Evolutionary conservation across 495 filamentous ascomycete genomes (phyloP), one percentile per base, ranked within the genome.

Genomic region (Xylaria venustula): DNA sequence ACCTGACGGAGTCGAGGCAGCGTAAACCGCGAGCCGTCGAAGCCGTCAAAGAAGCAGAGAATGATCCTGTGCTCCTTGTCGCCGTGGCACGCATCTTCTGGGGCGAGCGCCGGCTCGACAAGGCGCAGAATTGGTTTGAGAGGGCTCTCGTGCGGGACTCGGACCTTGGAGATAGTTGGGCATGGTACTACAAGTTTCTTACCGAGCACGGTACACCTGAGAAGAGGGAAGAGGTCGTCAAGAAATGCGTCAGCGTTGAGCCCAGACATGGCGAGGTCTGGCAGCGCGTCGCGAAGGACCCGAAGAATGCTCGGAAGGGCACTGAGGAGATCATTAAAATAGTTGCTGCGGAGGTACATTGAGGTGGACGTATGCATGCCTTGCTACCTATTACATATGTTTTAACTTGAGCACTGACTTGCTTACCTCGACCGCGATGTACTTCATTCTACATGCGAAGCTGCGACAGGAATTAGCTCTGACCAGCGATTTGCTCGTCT

Each of bases 151-250:
- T 96, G 54, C 79, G 92, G 12, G 91, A 98, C 67, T 82, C 86
- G 25, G 93, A 97, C 71, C 73, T 87, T 30, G 94, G 95, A 32
- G 94, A 98, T 77, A 91, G 88, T 6, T 98, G 94, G 94, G 94
- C 91, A 40, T 98, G 93, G 93, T 98, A 97, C 67, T 94, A 89
- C 74, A 95, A 93, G 75, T 98, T 97, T 69, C 70, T 97, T 65
- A 59, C 83, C 62, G 88, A 94, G 81, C 91, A 98, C 78, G 95
- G 95, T 5, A 96, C 90, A 25, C 89, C 89, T 71, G 94, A 98
- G 75, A 96, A 96, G 87, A 77, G 89, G 67, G 79, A 76, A 19
- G 92, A 96, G 64, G 86, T 95, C 47, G 67, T 95, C 11, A 79
- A 77, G 37, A 93, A 93, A 76, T 91, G 88, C 68, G 74, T 88